A percentile compares a stretch with the other conserved stretches of the same genome.
Conservation (phyloP, 805 yeast species). For the Cyberlindnera misumaiensis region DNA sequence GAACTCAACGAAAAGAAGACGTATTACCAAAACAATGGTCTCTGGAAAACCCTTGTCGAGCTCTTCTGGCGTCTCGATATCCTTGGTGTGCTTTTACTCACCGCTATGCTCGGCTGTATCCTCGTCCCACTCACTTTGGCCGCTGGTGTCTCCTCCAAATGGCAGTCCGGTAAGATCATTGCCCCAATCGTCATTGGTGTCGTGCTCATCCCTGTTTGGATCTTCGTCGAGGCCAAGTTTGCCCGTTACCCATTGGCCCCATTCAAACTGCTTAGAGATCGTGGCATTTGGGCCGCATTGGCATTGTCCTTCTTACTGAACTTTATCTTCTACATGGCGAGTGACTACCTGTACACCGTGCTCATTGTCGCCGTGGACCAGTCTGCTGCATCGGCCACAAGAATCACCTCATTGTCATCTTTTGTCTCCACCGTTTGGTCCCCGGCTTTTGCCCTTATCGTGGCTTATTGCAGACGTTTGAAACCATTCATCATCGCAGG, state of each 20-base stretch:
- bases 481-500: constrained; percentile 60
- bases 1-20: constrained; percentile 34
- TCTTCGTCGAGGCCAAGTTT: constrained; percentile 49
- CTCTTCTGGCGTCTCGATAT: constrained; percentile 62
- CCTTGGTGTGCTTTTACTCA: constrained; percentile 51
- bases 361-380: constrained; percentile 58
- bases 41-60: constrained; percentile 25
- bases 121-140: constrained; percentile 72
- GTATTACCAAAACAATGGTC: constrained; percentile 31
- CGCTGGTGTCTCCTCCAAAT: constrained; percentile 48
- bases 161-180: constrained; percentile 57
- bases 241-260: constrained; percentile 64
- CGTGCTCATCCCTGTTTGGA: constrained; percentile 49
- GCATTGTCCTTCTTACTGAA: constrained; percentile 50
- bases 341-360: constrained; percentile 62
- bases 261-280: constrained; percentile 48
- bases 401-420: constrained; percentile 53
- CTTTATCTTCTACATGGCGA: constrained; percentile 62
- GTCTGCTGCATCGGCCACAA: constrained; percentile 51
- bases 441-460: constrained; percentile 47
- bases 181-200: constrained; percentile 68
- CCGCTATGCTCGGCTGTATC: constrained; percentile 54
- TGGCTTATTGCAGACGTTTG: constrained; percentile 39
- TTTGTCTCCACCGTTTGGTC: constrained; percentile 58
- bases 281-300: constrained; percentile 72